These are phyloP conservation scores for Castanea mollissima DNA, from an alignment of 306 rosid species.

Conservation along the genomic window DNA sequence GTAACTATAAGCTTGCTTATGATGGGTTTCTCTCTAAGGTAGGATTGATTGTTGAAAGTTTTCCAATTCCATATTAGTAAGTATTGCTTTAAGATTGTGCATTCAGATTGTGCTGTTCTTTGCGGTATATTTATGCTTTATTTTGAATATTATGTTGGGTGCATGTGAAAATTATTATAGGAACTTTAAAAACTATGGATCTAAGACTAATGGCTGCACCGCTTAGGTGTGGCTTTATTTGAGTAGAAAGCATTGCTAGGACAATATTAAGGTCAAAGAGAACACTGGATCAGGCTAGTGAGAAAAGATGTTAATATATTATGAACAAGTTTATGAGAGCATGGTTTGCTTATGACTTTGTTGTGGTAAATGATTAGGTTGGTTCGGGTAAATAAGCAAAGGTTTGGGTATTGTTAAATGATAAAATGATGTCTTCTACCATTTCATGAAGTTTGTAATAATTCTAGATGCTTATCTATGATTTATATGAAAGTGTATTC, in stretches of 20 bases:
- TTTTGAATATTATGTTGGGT: not conserved
- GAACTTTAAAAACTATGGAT: not conserved
- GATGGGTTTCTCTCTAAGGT: slow-evolving; percentile 88
- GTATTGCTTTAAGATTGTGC: not conserved
- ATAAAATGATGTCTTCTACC: not conserved
- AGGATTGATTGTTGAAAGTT: slow-evolving; percentile 6
- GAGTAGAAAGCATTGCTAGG: not conserved
- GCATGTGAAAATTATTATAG: not conserved
- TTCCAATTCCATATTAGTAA: not conserved
- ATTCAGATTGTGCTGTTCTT: not conserved
- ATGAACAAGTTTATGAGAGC: not conserved
- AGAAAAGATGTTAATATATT: not conserved
- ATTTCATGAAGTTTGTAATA: not conserved
- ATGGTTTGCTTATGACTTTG: not conserved
- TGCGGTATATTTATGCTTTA: not conserved
- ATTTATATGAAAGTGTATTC: not conserved
- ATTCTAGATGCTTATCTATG: not conserved
- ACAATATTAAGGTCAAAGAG: not conserved
- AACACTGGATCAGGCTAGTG: not conserved
- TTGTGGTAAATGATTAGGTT: not conserved
- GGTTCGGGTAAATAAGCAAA: not conserved
- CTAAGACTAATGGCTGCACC: not conserved
- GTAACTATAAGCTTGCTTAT: slow-evolving; percentile 79
- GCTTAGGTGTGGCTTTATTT: not conserved
- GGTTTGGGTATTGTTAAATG: not conserved